phyloP scores from a whole-genome alignment of 1,284 basidiomycete genomes.

The Sphaerobolus stellatus region DNA sequence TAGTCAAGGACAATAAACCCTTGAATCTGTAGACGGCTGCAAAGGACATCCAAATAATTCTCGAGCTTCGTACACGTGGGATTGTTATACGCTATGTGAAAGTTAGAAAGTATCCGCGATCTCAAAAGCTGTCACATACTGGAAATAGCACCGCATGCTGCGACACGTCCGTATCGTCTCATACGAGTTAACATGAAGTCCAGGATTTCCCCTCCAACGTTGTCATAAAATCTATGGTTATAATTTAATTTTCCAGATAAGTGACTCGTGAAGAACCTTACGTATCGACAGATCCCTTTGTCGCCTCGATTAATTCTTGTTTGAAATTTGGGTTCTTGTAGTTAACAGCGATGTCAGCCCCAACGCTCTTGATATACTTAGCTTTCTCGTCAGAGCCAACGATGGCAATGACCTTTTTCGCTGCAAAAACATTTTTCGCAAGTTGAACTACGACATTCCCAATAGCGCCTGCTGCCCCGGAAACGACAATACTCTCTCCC shows the following conservation, averaged over 20 bases:
- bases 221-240: slow-evolving; percentile 34
- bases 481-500: slow-evolving; percentile 36
- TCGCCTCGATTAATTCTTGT: slow-evolving; percentile 17
- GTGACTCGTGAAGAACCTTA: slow-evolving; percentile 19
- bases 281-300: slow-evolving; percentile 17
- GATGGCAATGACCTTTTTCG: slow-evolving; percentile 44
- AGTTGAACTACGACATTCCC: slow-evolving; percentile 31
- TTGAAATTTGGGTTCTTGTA: slow-evolving; percentile 37
- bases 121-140: slow-evolving; percentile 13
- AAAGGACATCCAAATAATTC: slow-evolving; percentile 33
- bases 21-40: slow-evolving; percentile 36
- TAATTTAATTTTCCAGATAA: slow-evolving; percentile 26
- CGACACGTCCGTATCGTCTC: slow-evolving; percentile 39
- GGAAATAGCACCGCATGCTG: slow-evolving; percentile 42
- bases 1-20: slow-evolving; percentile 40
- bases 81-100: slow-evolving; percentile 23
- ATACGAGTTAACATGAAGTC: slow-evolving; percentile 34
- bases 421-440: slow-evolving; percentile 38
- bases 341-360: slow-evolving; percentile 45
- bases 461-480: slow-evolving; percentile 36
- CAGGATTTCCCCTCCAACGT: slow-evolving; percentile 40
- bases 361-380: slow-evolving; percentile 41
- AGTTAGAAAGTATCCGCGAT: background rate
- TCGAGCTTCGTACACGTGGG: slow-evolving; percentile 15
- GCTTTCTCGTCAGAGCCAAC: slow-evolving; percentile 48